These are phyloP conservation scores for Rutidosis leptorrhynchoides DNA, from an alignment of 129 eudicot species.

Conservation along the genomic window DNA sequence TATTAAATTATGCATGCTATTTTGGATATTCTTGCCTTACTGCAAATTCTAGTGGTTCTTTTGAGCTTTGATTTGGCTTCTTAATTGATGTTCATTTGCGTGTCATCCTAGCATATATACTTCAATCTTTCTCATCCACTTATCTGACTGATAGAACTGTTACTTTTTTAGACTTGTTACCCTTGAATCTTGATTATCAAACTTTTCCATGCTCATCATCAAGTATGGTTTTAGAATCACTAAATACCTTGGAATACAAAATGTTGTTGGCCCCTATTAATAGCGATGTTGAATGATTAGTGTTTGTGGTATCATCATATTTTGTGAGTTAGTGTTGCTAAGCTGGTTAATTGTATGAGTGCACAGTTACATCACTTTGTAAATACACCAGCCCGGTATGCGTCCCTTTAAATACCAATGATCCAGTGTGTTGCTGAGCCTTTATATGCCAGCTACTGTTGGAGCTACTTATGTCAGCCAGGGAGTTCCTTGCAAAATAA, in stretches of 20 bases:
- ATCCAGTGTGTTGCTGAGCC: conserved; percentile 1
- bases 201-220: not conserved
- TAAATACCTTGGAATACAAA: conserved; percentile 18
- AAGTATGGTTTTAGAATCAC: not conserved
- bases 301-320: not conserved
- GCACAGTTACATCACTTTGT: not conserved
- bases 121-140: no score
- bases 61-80: conserved; percentile 20
- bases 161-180: no score
- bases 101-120: conserved; percentile 28
- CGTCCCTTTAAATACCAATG: not conserved
- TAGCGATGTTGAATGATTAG: conserved; percentile 3
- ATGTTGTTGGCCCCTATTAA: conserved; percentile 6
- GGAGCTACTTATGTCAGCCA: conserved; percentile 16
- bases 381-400: not conserved
- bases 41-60: conserved; percentile 31
- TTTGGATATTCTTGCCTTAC: conserved; percentile 25
- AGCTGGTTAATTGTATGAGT: conserved; percentile 7
- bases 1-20: no score
- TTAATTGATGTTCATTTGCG: conserved; percentile 11
- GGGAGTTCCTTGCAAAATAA: conserved; percentile 8
- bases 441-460: conserved; percentile 10
- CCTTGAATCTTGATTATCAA: no score
- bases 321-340: conserved; percentile 27
- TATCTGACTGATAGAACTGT: no score